A percentile compares a stretch with the other conserved stretches of the same genome.
These are phyloP conservation scores for Prunus salicina DNA, from an alignment of 306 rosid species.

Conservation along the genomic window DNA sequence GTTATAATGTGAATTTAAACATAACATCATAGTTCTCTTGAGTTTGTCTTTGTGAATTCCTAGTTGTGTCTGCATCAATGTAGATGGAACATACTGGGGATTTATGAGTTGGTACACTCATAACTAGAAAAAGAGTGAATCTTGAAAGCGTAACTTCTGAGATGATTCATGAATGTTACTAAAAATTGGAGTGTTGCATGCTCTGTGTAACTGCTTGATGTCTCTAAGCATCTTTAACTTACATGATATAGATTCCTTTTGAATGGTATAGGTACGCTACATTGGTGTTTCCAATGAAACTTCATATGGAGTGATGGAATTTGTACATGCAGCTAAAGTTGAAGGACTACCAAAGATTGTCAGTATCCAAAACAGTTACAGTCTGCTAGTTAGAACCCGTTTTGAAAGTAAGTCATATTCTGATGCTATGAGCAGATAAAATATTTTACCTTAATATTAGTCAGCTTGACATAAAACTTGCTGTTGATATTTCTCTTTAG, in stretches of 20 bases:
- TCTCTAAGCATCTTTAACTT: conserved; percentile 12
- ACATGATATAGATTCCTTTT: conserved; percentile 1
- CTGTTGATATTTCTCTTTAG: not conserved
- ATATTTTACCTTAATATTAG: not conserved
- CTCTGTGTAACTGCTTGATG: not conserved
- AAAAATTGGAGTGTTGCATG: not conserved
- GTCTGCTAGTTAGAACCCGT: conserved; percentile 57
- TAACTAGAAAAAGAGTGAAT: not conserved
- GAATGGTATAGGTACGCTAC: conserved; percentile 61
- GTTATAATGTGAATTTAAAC: not conserved
- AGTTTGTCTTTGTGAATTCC: not conserved
- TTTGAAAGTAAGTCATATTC: conserved; percentile 56
- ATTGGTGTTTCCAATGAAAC: conserved; percentile 94
- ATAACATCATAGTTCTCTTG: not conserved
- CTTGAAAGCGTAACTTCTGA: not conserved
- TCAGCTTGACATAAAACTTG: not conserved
- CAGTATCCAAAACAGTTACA: conserved; percentile 85
- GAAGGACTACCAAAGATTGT: conserved; percentile 91
- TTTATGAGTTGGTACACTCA: not conserved
- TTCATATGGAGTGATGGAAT: conserved; percentile 96
- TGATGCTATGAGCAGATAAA: not conserved
- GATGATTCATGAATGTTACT: not conserved
- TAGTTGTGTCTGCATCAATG: not conserved
- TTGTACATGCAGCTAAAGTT: conserved; percentile 70
- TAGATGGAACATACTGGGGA: not conserved